These are phyloP conservation scores for Paratrypanosoma confusum DNA, from an alignment of 208 protist species.

Conservation along the genomic window DNA sequence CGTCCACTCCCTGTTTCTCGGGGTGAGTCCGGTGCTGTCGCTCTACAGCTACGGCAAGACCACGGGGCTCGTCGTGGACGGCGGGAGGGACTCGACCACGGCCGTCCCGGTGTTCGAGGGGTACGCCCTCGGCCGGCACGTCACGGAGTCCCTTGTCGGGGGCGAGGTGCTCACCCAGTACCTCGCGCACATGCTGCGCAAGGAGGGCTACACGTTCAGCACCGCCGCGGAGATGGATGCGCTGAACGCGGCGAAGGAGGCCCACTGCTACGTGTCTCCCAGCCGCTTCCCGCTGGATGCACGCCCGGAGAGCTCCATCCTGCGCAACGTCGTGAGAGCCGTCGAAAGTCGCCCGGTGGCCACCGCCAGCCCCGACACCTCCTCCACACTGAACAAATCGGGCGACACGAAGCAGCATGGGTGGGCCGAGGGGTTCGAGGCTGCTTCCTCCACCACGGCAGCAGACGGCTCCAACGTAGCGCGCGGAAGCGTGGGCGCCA, in stretches of 20 bases:
- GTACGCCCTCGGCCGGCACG: conserved; percentile 83
- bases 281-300: neutral
- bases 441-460: neutral
- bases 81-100: conserved; percentile 70
- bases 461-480: neutral
- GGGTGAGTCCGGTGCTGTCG: conserved; percentile 82
- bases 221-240: conserved; percentile 81
- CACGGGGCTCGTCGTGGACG: conserved; percentile 91
- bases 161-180: conserved; percentile 79
- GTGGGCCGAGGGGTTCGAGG: neutral
- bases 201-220: conserved; percentile 81
- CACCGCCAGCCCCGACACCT: neutral
- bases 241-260: conserved; percentile 86
- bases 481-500: neutral
- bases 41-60: conserved; percentile 90
- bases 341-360: neutral
- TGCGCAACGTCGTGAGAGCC: neutral
- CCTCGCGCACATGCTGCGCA: conserved; percentile 45
- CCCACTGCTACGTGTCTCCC: conserved; percentile 74
- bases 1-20: conserved; percentile 85
- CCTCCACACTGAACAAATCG: neutral
- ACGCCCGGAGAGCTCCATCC: neutral
- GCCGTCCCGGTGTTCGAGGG: conserved; percentile 90
- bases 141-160: conserved; percentile 58
- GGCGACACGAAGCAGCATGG: neutral